A percentile compares a stretch with the other conserved stretches of the same genome.
phyloP scores from a whole-genome alignment of 331 rosid species.

The Prunus yedoensis region DNA sequence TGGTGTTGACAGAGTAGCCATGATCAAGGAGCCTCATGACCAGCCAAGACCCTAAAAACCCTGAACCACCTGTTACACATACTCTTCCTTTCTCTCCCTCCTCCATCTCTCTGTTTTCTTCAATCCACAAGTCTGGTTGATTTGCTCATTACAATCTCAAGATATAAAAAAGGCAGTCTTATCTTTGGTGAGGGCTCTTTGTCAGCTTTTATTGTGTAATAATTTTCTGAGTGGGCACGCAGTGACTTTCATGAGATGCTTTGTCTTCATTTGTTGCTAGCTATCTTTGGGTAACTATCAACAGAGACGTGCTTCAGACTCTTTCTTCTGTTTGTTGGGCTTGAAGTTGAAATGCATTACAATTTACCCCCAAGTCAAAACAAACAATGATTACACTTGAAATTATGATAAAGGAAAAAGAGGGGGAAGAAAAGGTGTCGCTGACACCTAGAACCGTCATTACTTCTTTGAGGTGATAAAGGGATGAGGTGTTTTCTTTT shows the following conservation, averaged over 20 bases:
- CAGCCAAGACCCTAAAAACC: slow-evolving; percentile 51
- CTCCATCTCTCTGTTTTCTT: neutral
- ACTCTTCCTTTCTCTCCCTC: slow-evolving; percentile 30
- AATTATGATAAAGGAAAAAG: no score
- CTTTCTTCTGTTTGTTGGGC: no score
- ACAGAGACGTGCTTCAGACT: no score
- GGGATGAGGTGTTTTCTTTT: no score
- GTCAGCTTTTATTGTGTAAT: neutral
- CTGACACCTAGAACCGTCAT: no score
- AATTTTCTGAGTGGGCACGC: neutral
- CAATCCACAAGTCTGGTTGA: neutral
- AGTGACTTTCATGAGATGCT: neutral
- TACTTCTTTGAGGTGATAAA: no score
- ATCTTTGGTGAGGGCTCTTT: neutral
- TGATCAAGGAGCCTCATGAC: slow-evolving; percentile 44
- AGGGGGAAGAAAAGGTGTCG: no score
- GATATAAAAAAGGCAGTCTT: neutral
- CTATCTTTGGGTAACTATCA: no score
- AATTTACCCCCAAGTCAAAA: no score
- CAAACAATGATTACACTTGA: no score
- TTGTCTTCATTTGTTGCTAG: no score
- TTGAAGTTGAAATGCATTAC: no score
- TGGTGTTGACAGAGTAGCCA: slow-evolving; percentile 44
- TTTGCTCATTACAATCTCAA: neutral
- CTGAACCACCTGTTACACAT: slow-evolving; percentile 55